Evolutionary conservation across 2,329 filamentous ascomycete genomes (phyloP).

Genomic region (Colletotrichum cereale): DNA sequence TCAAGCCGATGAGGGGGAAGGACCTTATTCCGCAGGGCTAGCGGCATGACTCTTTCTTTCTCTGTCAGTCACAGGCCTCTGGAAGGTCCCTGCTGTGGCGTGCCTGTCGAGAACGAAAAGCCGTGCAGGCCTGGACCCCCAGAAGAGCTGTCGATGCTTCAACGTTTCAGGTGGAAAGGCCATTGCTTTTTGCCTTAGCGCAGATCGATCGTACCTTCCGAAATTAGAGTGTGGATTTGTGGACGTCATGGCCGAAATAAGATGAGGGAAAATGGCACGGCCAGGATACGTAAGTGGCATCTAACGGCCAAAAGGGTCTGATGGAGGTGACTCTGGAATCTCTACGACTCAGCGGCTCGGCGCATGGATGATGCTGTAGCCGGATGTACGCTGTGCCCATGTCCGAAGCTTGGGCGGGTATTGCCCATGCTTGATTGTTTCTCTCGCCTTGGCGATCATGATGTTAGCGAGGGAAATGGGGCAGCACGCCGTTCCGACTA

Average conservation of each 20-base stretch:
- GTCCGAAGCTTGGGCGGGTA: slow-evolving; percentile 26
- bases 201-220: slow-evolving; percentile 40
- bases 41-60: slow-evolving; percentile 17
- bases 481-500: background rate
- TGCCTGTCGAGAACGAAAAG: slow-evolving; percentile 22
- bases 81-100: background rate
- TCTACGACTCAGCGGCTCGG: slow-evolving; percentile 1
- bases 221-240: slow-evolving; percentile 36
- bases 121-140: slow-evolving; percentile 29
- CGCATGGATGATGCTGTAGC: background rate
- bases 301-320: slow-evolving; percentile 9
- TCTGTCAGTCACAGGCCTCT: slow-evolving; percentile 7
- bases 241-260: slow-evolving; percentile 39
- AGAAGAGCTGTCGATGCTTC: slow-evolving; percentile 38
- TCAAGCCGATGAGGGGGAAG: slow-evolving; percentile 29
- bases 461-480: background rate
- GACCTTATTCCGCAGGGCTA: slow-evolving; percentile 17
- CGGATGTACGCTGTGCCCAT: background rate
- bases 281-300: background rate
- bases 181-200: slow-evolving; percentile 33
- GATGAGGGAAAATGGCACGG: slow-evolving; percentile 14
- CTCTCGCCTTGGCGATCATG: slow-evolving; percentile 12
- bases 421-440: slow-evolving; percentile 18
- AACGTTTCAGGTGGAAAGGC: slow-evolving; percentile 38
- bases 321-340: background rate